Evolutionary conservation across 148 eudicot species (phyloP).

Genomic region (Pouteria glomerata): DNA sequence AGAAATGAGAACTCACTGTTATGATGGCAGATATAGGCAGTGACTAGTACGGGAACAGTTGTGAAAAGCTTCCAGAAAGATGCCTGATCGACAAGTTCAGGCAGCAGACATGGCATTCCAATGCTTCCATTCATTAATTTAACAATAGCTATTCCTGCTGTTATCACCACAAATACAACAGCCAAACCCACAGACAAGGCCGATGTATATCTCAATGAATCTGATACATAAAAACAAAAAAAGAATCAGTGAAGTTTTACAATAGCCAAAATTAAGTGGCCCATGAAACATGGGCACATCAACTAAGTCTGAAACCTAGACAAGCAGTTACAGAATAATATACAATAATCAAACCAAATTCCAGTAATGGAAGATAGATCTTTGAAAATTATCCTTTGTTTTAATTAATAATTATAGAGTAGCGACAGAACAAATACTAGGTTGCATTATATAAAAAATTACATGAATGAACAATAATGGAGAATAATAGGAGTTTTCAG

Average conservation of each 20-base stretch:
- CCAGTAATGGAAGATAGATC: too few relatives aligned
- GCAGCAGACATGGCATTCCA: constrained; percentile 57
- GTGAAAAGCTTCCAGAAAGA: constrained; percentile 87
- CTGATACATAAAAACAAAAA: constrained; percentile 25
- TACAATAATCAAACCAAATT: background rate
- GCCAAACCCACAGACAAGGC: constrained; percentile 85
- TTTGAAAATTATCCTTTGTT: too few relatives aligned
- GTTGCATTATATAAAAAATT: too few relatives aligned
- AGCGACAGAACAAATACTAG: too few relatives aligned
- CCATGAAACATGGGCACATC: background rate
- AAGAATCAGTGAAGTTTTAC: background rate
- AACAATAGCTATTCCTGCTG: constrained; percentile 56
- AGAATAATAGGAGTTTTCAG: too few relatives aligned
- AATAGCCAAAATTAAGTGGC: background rate
- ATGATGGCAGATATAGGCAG: constrained; percentile 87
- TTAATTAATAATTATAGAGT: too few relatives aligned
- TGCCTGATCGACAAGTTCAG: constrained; percentile 60
- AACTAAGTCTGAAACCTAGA: background rate
- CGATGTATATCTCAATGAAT: constrained; percentile 82
- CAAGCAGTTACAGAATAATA: background rate
- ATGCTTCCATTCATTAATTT: constrained; percentile 64
- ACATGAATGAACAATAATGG: too few relatives aligned
- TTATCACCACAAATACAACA: constrained; percentile 71
- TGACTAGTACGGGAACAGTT: constrained; percentile 71
- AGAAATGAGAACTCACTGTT: constrained; percentile 42